phyloP scores from a whole-genome alignment of 176 grass and related monocot species.

The Avena atlantica region DNA sequence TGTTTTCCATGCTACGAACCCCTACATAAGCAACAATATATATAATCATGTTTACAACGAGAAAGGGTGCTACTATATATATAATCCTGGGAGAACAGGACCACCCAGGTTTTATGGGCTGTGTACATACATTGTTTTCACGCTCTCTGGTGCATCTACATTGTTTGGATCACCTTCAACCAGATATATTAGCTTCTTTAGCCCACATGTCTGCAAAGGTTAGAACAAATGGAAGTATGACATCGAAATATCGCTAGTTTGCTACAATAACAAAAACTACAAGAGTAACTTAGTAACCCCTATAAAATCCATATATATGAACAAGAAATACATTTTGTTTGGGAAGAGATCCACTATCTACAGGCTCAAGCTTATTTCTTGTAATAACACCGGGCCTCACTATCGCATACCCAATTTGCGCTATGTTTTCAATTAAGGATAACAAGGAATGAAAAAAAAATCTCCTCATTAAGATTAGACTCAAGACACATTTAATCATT shows the following conservation, averaged over 20 bases:
- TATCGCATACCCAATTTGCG: conserved; percentile 5
- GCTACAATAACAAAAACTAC: conserved; percentile 26
- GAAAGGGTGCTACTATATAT: neutral
- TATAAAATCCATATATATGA: neutral
- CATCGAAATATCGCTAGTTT: neutral
- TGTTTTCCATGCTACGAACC: no score
- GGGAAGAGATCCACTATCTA: neutral
- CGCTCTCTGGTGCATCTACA: conserved; percentile 55
- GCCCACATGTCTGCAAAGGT: conserved; percentile 68
- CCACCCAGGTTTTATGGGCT: neutral
- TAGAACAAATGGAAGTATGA: conserved; percentile 14
- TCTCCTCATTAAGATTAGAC: neutral
- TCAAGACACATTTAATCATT: neutral
- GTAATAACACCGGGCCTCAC: neutral
- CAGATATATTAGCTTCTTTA: conserved; percentile 84
- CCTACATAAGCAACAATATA: neutral
- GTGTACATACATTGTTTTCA: conserved; percentile 73
- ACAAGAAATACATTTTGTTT: neutral
- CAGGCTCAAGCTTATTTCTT: conserved; percentile 4
- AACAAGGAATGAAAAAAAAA: neutral
- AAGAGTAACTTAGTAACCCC: neutral
- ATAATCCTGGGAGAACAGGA: conserved; percentile 16
- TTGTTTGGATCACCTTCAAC: conserved; percentile 78
- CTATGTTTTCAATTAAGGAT: conserved; percentile 21
- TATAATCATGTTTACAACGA: conserved; percentile 11